Conservation (phyloP, 2,329 filamentous ascomycete species). For the Ascochyta rabiei region DNA sequence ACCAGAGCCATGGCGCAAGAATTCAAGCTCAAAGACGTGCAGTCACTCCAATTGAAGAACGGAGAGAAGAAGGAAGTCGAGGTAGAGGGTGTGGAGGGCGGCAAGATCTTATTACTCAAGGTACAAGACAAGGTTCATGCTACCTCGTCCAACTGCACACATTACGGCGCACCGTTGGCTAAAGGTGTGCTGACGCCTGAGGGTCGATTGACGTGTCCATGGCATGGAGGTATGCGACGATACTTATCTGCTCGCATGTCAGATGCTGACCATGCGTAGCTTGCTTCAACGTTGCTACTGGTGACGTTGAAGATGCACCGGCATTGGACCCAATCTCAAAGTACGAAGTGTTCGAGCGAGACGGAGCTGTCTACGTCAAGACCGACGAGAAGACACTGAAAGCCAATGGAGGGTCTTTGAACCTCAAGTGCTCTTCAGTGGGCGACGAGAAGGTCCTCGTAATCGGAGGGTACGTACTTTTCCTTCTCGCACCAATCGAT, state of each 20-base stretch:
- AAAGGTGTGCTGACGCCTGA: conserved; percentile 83
- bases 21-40: conserved; percentile 74
- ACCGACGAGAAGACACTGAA: conserved; percentile 82
- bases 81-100: conserved; percentile 84
- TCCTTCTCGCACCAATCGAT: background rate
- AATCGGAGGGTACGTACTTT: conserved; percentile 53
- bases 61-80: conserved; percentile 88
- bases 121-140: conserved; percentile 77
- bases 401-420: conserved; percentile 72
- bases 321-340: conserved; percentile 84
- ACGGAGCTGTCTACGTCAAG: conserved; percentile 83
- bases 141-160: conserved; percentile 80
- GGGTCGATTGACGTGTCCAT: conserved; percentile 88
- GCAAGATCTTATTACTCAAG: conserved; percentile 86
- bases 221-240: conserved; percentile 81
- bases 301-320: conserved; percentile 94
- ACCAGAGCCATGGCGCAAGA: conserved; percentile 53
- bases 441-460: conserved; percentile 74
- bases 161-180: conserved; percentile 89
- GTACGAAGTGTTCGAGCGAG: conserved; percentile 80
- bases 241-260: conserved; percentile 1
- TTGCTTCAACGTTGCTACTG: conserved; percentile 87
- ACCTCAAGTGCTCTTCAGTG: conserved; percentile 70
- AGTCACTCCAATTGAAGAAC: conserved; percentile 74
- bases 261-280: conserved; percentile 57